These are phyloP conservation scores for Lathyrus sativus DNA, from an alignment of 306 rosid genomes.

Conservation along the genomic window DNA sequence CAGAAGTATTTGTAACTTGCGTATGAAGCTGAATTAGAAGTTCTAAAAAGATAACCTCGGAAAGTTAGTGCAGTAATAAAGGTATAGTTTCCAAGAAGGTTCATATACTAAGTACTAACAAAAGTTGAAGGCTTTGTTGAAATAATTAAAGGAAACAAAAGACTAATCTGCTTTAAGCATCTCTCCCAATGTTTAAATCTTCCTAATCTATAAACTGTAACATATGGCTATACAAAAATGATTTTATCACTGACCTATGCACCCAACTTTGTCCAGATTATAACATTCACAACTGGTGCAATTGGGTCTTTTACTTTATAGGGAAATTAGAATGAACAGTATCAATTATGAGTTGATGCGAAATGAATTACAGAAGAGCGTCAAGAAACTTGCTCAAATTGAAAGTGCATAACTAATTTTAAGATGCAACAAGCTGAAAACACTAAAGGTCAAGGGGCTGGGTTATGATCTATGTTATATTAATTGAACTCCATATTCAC, in stretches of 20 bases:
- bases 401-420: slow-evolving; percentile 9
- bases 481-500: slow-evolving; percentile 19
- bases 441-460: neutral
- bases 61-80: slow-evolving; percentile 17
- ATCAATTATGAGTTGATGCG: neutral
- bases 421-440: slow-evolving; percentile 21
- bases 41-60: slow-evolving; percentile 15
- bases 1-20: slow-evolving; percentile 14
- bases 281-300: neutral
- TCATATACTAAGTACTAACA: slow-evolving; percentile 7
- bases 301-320: neutral
- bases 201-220: slow-evolving; percentile 12
- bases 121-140: slow-evolving; percentile 5
- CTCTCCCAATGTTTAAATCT: neutral
- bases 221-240: slow-evolving; percentile 13
- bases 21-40: slow-evolving; percentile 9
- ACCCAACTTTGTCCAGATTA: neutral
- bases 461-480: slow-evolving; percentile 8
- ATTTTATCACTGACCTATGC: slow-evolving; percentile 10
- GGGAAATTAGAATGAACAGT: neutral
- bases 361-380: slow-evolving; percentile 1
- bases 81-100: slow-evolving; percentile 29
- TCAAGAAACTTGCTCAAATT: slow-evolving; percentile 20
- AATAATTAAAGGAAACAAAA: slow-evolving; percentile 22
- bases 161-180: slow-evolving; percentile 11